Percentiles rank a stretch among this genome's conserved stretches.
phyloP scores from a whole-genome alignment of 1,284 basidiomycete genomes.

The Leccinum insolens region DNA sequence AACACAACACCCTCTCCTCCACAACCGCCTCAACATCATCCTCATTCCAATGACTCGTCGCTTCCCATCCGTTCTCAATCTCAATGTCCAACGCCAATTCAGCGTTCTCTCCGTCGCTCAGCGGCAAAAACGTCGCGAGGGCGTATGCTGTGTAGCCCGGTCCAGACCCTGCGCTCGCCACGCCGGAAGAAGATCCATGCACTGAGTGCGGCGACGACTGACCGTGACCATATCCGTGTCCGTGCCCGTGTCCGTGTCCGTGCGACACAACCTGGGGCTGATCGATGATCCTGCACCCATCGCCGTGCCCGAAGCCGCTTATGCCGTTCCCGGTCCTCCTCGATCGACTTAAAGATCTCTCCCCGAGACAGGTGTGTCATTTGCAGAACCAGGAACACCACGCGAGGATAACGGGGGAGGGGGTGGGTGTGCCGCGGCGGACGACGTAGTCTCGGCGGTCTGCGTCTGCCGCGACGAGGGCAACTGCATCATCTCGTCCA shows the following conservation, averaged over 20 bases:
- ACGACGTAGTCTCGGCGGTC: background rate
- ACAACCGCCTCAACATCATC: background rate
- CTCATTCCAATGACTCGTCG: conserved; percentile 1
- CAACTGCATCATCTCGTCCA: background rate
- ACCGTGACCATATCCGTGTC: conserved; percentile 5
- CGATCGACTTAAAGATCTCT: conserved; percentile 88
- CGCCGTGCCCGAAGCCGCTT: conserved; percentile 90
- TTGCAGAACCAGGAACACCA: background rate
- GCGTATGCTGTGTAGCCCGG: background rate
- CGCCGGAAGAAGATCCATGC: background rate
- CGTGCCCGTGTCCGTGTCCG: conserved; percentile 8
- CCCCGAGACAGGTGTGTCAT: conserved; percentile 49
- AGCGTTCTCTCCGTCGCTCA: background rate
- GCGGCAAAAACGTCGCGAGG: background rate
- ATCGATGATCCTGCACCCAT: conserved; percentile 84
- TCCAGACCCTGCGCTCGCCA: background rate
- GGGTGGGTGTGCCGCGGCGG: too few relatives aligned
- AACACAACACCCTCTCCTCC: too few relatives aligned
- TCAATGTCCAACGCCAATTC: background rate
- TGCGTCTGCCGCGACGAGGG: background rate
- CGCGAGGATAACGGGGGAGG: conserved; percentile 14
- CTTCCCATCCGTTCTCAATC: background rate
- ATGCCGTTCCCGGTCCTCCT: conserved; percentile 94
- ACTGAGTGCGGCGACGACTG: background rate
- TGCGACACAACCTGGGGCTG: conserved; percentile 21